Base-by-base conservation (phyloP, 208 protist genomes). In the Crithidia fasciculata region DNA sequence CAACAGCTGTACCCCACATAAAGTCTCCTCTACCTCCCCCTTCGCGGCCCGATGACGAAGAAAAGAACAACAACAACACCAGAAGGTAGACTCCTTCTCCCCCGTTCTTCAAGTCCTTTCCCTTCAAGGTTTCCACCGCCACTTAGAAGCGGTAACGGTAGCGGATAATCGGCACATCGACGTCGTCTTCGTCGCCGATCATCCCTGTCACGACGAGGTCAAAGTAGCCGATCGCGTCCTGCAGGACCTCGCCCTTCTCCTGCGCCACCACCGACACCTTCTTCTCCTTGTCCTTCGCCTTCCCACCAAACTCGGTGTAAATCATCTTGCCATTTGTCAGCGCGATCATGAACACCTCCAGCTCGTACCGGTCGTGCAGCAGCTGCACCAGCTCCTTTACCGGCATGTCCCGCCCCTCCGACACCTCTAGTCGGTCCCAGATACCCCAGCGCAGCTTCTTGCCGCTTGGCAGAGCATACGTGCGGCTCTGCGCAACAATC, bases 361-460 rank as follows among this genome's bases (percentile, higher is more conserved):
- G 73, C 62, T 97, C 76, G 74, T 98, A 93, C 58, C 95, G 89
- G 18, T 84, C 55, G 82, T 95, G 70, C 76, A 99, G 93, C 57
- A 93, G 71, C 36, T 86, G 60, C 8, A 98, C 83, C 43, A 99
- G 91, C 67, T 99, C 88, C 57, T 93, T 65, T 39, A 99, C 83
- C 2, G 97, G 97, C 57, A 99, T 86, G 74, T 98, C 94, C 44
- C 86, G 79, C 15, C 97, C 97, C 54, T 97, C 81, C 52, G 98
- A 83, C 12, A 99, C 66, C 58, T 99, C 98, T 65, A 99, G 94
- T 15, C 97, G 91, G 74, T 99, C 98, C 98, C 98, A 99, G n/a
- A 99, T 84, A 13, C 93, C 93, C 90, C 94, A 99, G 41, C 89
- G 78, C 61, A 88, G 74, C 28, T 81, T 83, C 9, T 83, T 70